These are phyloP conservation scores for Suillus bovinus DNA, from an alignment of 768 basidiomycete species.

Conservation along the genomic window DNA sequence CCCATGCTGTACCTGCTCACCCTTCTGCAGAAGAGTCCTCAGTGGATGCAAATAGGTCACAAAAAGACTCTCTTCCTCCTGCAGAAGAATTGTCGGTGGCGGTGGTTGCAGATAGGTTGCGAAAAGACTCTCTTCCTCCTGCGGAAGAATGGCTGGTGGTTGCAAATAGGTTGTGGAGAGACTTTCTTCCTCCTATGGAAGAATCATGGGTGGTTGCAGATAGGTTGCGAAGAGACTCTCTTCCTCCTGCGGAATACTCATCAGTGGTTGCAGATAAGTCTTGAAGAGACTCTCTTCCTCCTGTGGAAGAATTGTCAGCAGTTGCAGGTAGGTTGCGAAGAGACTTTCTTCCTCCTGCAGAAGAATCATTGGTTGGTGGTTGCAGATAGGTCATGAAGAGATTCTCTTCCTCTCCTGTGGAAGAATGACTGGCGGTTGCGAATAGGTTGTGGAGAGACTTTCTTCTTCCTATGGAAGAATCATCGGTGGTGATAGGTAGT, in stretches of 20 bases:
- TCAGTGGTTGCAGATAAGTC: constrained; percentile 54
- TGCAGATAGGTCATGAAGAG: constrained; percentile 55
- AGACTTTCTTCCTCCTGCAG: constrained; percentile 56
- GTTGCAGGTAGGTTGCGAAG: constrained; percentile 53
- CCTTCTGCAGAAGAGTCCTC: constrained; percentile 49
- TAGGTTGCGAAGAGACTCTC: constrained; percentile 57
- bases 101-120: constrained; percentile 55
- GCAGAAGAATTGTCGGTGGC: constrained; percentile 56
- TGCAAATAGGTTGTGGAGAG: constrained; percentile 55
- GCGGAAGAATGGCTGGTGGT: constrained; percentile 56
- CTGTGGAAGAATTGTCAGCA: constrained; percentile 56
- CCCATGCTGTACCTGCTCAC: constrained; percentile 17
- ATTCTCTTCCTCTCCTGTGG: constrained; percentile 58
- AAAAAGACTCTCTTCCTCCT: constrained; percentile 65
- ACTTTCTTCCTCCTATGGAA: constrained; percentile 55
- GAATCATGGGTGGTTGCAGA: constrained; percentile 56
- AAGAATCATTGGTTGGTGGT: constrained; percentile 56
- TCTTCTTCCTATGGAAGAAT: no score
- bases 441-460: no score
- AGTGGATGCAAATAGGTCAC: constrained; percentile 56
- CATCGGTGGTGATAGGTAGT: no score
- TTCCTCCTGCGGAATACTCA: constrained; percentile 62
- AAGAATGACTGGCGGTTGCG: no score
- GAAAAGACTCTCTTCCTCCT: constrained; percentile 65
- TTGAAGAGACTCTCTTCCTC: constrained; percentile 66